Evolutionary conservation across 768 basidiomycete species (phyloP).

Genomic region (Suillus americanus): DNA sequence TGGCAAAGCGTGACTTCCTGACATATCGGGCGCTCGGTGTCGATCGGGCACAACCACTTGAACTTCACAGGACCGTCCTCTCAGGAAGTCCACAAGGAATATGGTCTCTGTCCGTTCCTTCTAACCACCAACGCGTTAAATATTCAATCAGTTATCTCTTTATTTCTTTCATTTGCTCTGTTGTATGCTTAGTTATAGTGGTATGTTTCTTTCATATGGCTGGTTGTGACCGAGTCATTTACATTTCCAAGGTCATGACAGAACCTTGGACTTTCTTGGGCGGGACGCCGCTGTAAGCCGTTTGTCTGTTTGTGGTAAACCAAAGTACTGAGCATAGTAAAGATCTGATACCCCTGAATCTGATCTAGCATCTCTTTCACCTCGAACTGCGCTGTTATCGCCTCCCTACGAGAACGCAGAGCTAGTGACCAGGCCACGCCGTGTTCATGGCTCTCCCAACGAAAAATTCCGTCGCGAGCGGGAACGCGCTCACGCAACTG

Average conservation of each 20-base stretch:
- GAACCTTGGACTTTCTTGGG: constrained; percentile 20
- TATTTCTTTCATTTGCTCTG: not conserved
- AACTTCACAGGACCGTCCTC: not conserved
- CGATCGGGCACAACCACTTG: constrained; percentile 3
- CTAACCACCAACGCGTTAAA: not conserved
- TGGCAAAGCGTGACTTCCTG: constrained; percentile 8
- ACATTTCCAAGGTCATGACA: constrained; percentile 21
- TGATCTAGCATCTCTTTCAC: constrained; percentile 27
- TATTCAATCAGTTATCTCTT: constrained; percentile 3
- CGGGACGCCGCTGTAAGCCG: constrained; percentile 21
- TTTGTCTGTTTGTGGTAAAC: not conserved
- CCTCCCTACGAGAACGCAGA: constrained; percentile 19
- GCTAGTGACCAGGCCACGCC: constrained; percentile 8
- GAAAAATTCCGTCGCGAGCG: constrained; percentile 33
- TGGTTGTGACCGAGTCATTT: not conserved
- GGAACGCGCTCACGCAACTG: constrained; percentile 32
- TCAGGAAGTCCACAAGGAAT: not conserved
- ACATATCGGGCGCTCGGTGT: constrained; percentile 14
- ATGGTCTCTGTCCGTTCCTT: not conserved
- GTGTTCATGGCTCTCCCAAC: constrained; percentile 29
- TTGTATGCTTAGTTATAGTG: not conserved
- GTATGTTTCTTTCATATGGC: not conserved
- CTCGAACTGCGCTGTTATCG: constrained; percentile 28
- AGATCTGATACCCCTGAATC: constrained; percentile 25
- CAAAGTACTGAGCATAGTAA: constrained; percentile 6